These are phyloP conservation scores for Fusarium tricinctum DNA, from an alignment of 2,329 filamentous ascomycete species.

Conservation along the genomic window DNA sequence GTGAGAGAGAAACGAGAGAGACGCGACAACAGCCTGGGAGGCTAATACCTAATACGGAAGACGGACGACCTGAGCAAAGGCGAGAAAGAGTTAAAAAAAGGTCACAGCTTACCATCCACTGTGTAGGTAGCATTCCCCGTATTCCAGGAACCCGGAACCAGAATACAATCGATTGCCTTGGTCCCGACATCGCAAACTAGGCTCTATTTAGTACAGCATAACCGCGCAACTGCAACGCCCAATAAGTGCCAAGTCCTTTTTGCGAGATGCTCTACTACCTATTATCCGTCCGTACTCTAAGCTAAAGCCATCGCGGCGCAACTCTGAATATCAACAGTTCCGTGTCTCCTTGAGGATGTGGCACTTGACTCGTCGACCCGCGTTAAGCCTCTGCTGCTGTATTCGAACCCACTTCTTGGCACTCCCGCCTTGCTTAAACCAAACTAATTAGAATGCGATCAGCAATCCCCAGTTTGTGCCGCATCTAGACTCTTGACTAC, in stretches of 20 bases:
- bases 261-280: background rate
- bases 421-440: conserved; percentile 14
- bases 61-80: too few species aligned
- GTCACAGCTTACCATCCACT: conserved; percentile 5
- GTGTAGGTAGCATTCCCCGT: conserved; percentile 22
- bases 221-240: background rate
- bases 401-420: conserved; percentile 31
- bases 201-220: conserved; percentile 4
- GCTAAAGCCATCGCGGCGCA: conserved; percentile 19
- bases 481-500: conserved; percentile 22
- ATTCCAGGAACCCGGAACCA: conserved; percentile 35
- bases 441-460: conserved; percentile 14
- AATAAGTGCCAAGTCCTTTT: conserved; percentile 18
- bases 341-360: conserved; percentile 13
- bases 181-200: conserved; percentile 17
- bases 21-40: background rate
- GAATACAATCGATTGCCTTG: background rate
- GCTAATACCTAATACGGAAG: background rate
- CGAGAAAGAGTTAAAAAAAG: conserved; percentile 1
- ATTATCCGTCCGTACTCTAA: background rate
- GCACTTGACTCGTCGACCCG: conserved; percentile 31
- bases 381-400: conserved; percentile 4
- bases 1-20: background rate
- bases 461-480: conserved; percentile 22
- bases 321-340: background rate